phyloP scores from a whole-genome alignment of 805 yeast genomes.

The Candida morakotiae region DNA sequence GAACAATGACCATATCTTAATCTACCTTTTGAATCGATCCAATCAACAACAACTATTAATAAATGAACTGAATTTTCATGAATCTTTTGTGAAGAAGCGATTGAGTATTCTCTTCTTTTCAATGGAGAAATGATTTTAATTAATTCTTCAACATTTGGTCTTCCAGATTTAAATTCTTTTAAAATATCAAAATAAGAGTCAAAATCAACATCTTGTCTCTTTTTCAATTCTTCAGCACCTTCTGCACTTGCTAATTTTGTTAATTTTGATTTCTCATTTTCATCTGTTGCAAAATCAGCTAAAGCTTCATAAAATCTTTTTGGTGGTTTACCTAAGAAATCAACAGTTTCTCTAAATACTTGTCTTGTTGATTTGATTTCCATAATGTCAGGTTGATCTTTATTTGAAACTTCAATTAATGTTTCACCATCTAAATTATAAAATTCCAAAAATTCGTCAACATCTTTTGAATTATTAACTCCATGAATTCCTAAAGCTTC shows the following conservation, averaged over 20 bases:
- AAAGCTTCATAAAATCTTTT: conserved; percentile 88
- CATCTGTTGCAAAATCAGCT: conserved; percentile 68
- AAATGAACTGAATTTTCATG: conserved; percentile 90
- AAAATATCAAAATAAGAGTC: conserved; percentile 78
- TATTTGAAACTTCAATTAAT: conserved; percentile 66
- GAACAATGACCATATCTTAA: conserved; percentile 93
- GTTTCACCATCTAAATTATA: conserved; percentile 72
- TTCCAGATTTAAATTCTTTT: conserved; percentile 74
- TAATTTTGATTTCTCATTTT: conserved; percentile 57
- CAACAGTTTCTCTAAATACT: conserved; percentile 73
- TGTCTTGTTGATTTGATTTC: conserved; percentile 85
- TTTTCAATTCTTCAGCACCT: conserved; percentile 83
- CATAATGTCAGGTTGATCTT: conserved; percentile 50
- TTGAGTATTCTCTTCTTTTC: conserved; percentile 96
- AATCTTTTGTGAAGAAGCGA: conserved; percentile 91
- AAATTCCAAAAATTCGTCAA: conserved; percentile 60
- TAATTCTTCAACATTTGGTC: conserved; percentile 69
- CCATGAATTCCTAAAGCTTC: conserved; percentile 97
- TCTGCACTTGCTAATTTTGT: conserved; percentile 65
- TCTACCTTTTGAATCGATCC: conserved; percentile 85
- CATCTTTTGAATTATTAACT: conserved; percentile 64
- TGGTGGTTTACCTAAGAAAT: conserved; percentile 92
- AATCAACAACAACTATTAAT: conserved; percentile 91
- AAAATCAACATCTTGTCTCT: conserved; percentile 79
- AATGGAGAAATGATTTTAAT: conserved; percentile 74